These are phyloP conservation scores for Hypoxylon fuscum DNA, from an alignment of 495 filamentous ascomycete genomes.

Conservation along the genomic window DNA sequence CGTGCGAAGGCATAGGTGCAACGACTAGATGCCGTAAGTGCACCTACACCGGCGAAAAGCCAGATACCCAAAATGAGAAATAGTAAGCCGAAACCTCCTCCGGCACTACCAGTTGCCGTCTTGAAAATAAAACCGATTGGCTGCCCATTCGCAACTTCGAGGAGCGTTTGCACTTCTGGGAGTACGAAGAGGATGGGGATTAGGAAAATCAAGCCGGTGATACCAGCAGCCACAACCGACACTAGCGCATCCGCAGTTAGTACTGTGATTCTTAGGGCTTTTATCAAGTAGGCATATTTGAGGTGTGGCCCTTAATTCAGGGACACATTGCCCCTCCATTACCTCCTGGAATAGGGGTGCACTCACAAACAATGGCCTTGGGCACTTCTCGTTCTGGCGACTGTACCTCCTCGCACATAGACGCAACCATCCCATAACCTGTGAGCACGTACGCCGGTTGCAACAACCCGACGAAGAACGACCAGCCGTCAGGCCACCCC, in stretches of 20 bases:
- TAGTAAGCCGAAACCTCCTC: constrained; percentile 75
- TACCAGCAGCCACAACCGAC: constrained; percentile 62
- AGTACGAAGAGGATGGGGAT: constrained; percentile 72
- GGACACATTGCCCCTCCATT: too few relatives aligned
- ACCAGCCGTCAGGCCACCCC: constrained; percentile 63
- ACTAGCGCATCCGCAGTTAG: constrained; percentile 39
- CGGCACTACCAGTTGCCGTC: constrained; percentile 64
- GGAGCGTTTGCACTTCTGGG: constrained; percentile 59
- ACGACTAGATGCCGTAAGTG: constrained; percentile 65
- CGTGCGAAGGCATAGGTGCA: constrained; percentile 71
- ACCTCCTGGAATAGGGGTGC: too few relatives aligned
- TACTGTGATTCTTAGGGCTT: too few relatives aligned
- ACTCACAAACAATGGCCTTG: constrained; percentile 58
- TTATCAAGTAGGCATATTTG: too few relatives aligned
- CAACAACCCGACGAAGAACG: constrained; percentile 67
- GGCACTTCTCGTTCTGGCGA: constrained; percentile 64
- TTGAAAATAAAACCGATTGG: constrained; percentile 67
- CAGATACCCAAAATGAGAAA: constrained; percentile 76
- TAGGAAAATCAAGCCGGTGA: constrained; percentile 64
- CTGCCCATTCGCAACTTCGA: constrained; percentile 64
- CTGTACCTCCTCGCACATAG: constrained; percentile 63
- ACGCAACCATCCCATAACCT: constrained; percentile 65
- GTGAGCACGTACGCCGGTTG: constrained; percentile 61
- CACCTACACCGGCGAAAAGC: constrained; percentile 67
- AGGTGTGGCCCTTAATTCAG: too few relatives aligned